Conservation (phyloP, 2,329 filamentous ascomycete genomes). For the Trichoderma oligosporum region DNA sequence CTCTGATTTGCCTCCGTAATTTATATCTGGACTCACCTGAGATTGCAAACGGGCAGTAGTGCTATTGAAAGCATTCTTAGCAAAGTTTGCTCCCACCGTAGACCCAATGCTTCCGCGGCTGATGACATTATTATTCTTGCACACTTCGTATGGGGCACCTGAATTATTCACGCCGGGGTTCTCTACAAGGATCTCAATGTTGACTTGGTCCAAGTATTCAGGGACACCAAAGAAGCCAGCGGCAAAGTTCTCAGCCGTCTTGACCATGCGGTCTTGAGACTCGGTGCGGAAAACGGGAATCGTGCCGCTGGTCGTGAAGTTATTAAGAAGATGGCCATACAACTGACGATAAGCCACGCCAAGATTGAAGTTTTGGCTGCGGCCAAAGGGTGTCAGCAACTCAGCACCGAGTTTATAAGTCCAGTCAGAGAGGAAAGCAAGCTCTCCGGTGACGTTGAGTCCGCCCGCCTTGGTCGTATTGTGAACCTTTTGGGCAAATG, state of each 20-base stretch:
- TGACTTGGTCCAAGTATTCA: background rate
- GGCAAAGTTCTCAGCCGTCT: background rate
- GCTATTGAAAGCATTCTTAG: background rate
- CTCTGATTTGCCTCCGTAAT: background rate
- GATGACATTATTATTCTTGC: background rate
- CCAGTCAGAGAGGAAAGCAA: background rate
- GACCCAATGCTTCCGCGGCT: background rate
- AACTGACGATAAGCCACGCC: slow-evolving; percentile 3
- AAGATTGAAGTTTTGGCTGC: slow-evolving; percentile 12
- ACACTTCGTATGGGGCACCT: background rate
- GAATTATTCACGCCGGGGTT: background rate
- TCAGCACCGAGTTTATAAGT: slow-evolving; percentile 3
- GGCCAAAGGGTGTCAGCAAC: slow-evolving; percentile 7
- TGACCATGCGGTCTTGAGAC: slow-evolving; percentile 1
- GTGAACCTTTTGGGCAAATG: slow-evolving; percentile 5
- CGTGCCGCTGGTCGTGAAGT: background rate
- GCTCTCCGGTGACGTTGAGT: background rate
- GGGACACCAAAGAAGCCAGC: background rate
- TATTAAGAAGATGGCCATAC: background rate
- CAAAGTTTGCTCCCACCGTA: background rate
- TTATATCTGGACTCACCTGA: background rate
- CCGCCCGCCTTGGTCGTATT: background rate
- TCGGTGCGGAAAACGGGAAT: slow-evolving; percentile 7
- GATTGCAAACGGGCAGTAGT: background rate
- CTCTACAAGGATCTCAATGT: background rate